Conservation (phyloP, 2,329 filamentous ascomycete species). For the Alternaria sp. region DNA sequence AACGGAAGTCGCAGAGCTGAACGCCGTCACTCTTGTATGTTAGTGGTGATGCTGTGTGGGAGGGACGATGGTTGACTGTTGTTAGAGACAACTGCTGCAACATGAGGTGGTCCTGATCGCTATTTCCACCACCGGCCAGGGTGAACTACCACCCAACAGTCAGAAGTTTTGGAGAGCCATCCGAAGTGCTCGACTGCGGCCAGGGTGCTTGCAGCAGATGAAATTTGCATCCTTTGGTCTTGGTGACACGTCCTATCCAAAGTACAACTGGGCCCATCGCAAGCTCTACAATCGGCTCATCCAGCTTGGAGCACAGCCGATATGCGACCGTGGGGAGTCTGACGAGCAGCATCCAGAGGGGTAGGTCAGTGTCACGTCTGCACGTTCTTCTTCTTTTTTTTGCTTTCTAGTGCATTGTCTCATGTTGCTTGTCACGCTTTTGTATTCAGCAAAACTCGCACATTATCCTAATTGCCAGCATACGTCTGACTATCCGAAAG, state of each 20-base stretch:
- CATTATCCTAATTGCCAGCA: neutral
- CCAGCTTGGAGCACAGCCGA: slow-evolving; percentile 80
- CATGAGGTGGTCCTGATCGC: slow-evolving; percentile 75
- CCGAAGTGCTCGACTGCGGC: slow-evolving; percentile 77
- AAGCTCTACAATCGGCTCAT: slow-evolving; percentile 85
- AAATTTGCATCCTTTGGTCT: slow-evolving; percentile 88
- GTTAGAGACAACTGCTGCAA: slow-evolving; percentile 56
- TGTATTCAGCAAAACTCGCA: neutral
- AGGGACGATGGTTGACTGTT: slow-evolving; percentile 15
- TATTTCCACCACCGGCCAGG: slow-evolving; percentile 92
- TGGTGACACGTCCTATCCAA: slow-evolving; percentile 92
- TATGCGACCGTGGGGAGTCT: slow-evolving; percentile 82
- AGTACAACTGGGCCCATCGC: slow-evolving; percentile 93
- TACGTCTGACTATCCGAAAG: slow-evolving; percentile 55
- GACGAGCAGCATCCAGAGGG: slow-evolving; percentile 95
- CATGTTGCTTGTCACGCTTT: slow-evolving; percentile 1
- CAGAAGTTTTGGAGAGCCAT: slow-evolving; percentile 84
- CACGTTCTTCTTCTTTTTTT: neutral
- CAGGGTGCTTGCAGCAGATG: slow-evolving; percentile 72
- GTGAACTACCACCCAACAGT: slow-evolving; percentile 87
- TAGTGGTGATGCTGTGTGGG: slow-evolving; percentile 3
- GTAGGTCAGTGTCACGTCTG: slow-evolving; percentile 59
- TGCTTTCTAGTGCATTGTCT: slow-evolving; percentile 34
- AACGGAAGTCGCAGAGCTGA: slow-evolving; percentile 78
- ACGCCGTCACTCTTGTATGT: slow-evolving; percentile 77